A percentile compares a stretch with the other conserved stretches of the same genome.
Conservation (phyloP, 179 eudicot genomes). For the Heliamphora pulchella region DNA sequence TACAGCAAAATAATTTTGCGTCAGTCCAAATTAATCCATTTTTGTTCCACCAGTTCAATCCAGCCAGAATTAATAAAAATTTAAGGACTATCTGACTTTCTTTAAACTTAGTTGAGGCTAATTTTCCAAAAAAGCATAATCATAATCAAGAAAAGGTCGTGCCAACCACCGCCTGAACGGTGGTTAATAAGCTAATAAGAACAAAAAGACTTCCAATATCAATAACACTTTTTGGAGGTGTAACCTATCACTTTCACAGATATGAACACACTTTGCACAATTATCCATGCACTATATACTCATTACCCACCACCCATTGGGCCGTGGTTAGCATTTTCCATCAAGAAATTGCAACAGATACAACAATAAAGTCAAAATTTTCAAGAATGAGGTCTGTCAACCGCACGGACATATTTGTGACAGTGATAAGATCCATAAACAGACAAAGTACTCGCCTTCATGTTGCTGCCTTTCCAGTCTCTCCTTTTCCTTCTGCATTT, state of each 20-base stretch:
- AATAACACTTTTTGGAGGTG: too few species aligned
- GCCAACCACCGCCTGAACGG: too few species aligned
- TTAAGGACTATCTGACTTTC: background rate
- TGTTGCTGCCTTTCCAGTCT: slow-evolving; percentile 45
- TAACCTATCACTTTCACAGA: too few species aligned
- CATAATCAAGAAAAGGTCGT: background rate
- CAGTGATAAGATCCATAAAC: background rate
- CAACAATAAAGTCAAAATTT: too few species aligned
- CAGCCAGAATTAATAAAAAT: background rate
- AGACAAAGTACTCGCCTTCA: slow-evolving; percentile 38
- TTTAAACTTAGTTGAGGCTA: background rate
- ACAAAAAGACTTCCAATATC: too few species aligned
- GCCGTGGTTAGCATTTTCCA: too few species aligned
- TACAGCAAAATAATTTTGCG: background rate
- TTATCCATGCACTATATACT: too few species aligned
- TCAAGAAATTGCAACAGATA: too few species aligned
- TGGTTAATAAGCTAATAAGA: too few species aligned
- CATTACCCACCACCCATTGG: too few species aligned
- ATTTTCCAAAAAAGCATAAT: background rate
- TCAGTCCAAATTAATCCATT: background rate
- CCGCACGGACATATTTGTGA: background rate
- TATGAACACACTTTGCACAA: too few species aligned
- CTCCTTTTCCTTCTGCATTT: slow-evolving; percentile 44
- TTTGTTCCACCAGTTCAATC: background rate
- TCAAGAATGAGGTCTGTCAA: background rate